Evolutionary conservation across 108 stramenopile genomes (phyloP).

Genomic region (Skeletonema potamos): DNA sequence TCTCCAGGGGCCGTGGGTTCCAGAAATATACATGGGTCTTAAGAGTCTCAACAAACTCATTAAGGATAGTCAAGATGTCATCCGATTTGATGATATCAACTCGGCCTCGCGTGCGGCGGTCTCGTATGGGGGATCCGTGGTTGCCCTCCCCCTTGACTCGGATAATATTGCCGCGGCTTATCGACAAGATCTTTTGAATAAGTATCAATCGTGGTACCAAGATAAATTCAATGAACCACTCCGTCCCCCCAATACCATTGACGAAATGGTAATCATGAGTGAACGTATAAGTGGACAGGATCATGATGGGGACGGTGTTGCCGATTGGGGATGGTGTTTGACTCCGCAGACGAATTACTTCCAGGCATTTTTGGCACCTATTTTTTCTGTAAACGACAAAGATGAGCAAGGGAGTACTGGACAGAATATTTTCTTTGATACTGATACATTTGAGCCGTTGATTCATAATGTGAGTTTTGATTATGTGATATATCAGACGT

Average conservation of each 20-base stretch:
- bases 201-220: conserved; percentile 11
- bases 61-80: conserved; percentile 18
- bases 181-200: conserved; percentile 42
- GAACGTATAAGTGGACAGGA: conserved; percentile 39
- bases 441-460: conserved; percentile 32
- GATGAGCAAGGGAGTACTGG: conserved; percentile 14
- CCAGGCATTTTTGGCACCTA: conserved; percentile 32
- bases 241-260: conserved; percentile 20
- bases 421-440: conserved; percentile 48
- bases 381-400: neutral
- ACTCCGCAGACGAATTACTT: conserved; percentile 48
- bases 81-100: conserved; percentile 39
- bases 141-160: conserved; percentile 35
- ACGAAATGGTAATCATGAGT: conserved; percentile 24
- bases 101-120: conserved; percentile 29
- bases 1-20: conserved; percentile 44
- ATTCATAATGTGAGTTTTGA: conserved; percentile 31
- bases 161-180: conserved; percentile 44
- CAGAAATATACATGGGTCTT: conserved; percentile 25
- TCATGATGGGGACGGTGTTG: conserved; percentile 38
- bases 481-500: neutral
- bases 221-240: conserved; percentile 22
- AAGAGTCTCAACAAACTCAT: conserved; percentile 25
- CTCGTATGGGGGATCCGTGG: conserved; percentile 25
- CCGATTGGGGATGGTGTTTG: conserved; percentile 44